A percentile compares a stretch with the other conserved stretches of the same genome.
Evolutionary conservation across 768 basidiomycete genomes (phyloP).

Genomic region (Auriscalpium microsporum): DNA sequence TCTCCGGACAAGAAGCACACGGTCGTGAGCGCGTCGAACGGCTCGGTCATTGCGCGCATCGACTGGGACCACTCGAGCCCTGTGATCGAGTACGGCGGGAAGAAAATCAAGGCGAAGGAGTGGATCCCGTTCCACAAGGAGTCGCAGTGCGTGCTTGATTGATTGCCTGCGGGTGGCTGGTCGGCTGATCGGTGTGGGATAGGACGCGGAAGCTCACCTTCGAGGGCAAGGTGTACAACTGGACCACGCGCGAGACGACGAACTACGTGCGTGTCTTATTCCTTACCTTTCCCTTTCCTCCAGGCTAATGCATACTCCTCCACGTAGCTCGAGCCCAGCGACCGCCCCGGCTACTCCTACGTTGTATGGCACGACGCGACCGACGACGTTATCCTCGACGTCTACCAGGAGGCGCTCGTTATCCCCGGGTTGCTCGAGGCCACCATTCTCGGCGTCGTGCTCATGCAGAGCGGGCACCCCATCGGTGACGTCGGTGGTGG

Average conservation of each 20-base stretch:
- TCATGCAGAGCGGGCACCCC: conserved; percentile 13
- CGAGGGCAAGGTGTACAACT: conserved; percentile 2
- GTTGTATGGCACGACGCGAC: conserved; percentile 1
- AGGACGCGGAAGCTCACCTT: not conserved
- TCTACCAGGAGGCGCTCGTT: conserved; percentile 3
- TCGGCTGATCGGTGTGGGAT: not conserved
- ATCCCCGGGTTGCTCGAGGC: conserved; percentile 3
- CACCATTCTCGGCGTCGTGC: conserved; percentile 15
- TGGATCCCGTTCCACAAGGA: conserved; percentile 2
- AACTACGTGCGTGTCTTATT: not conserved
- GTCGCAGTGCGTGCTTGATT: not conserved
- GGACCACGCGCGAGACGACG: not conserved
- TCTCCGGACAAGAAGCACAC: conserved; percentile 4
- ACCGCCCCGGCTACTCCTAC: not conserved
- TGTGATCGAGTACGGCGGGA: not conserved
- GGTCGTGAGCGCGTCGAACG: not conserved
- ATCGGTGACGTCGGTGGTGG: not conserved
- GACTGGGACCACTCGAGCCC: conserved; percentile 10
- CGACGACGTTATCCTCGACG: not conserved
- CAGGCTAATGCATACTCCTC: not conserved
- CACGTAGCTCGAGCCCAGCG: conserved; percentile 1
- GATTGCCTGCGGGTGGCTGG: not conserved
- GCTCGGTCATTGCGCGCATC: not conserved
- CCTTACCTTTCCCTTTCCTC: not conserved
- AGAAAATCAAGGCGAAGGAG: conserved; percentile 5